These are phyloP conservation scores for Oidiodendron maius DNA, from an alignment of 495 filamentous ascomycete genomes.

Conservation along the genomic window DNA sequence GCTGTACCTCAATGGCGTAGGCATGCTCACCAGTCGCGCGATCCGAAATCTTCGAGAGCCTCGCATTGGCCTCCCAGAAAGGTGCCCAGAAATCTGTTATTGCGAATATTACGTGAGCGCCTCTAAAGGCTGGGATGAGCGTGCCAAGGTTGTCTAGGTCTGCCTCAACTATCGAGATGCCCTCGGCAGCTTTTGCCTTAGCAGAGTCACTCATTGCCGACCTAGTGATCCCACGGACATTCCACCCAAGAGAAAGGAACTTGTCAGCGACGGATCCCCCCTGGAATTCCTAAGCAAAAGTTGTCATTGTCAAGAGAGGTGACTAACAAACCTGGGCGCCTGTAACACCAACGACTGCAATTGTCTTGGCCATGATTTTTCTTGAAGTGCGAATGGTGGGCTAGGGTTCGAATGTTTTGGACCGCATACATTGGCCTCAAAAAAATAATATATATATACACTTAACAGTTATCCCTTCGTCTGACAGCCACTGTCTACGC, in stretches of 20 bases:
- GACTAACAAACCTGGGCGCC: conserved; percentile 14
- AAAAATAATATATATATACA: too few relatives aligned
- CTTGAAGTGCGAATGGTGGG: too few relatives aligned
- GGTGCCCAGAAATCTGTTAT: conserved; percentile 48
- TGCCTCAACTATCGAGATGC: conserved; percentile 42
- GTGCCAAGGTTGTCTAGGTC: conserved; percentile 38
- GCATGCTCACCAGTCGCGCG: conserved; percentile 13
- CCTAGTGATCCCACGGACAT: conserved; percentile 40
- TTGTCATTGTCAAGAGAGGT: neutral
- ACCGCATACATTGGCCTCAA: too few relatives aligned
- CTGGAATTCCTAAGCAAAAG: conserved; percentile 1
- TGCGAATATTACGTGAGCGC: conserved; percentile 45
- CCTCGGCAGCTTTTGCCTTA: conserved; percentile 29
- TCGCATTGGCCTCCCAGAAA: conserved; percentile 19
- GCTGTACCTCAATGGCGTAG: conserved; percentile 1
- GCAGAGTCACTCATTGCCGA: conserved; percentile 30
- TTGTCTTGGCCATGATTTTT: conserved; percentile 14
- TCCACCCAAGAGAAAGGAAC: conserved; percentile 33
- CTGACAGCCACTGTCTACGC: too few relatives aligned
- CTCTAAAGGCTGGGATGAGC: conserved; percentile 38
- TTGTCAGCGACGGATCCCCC: conserved; percentile 38
- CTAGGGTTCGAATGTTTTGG: too few relatives aligned
- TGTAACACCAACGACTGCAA: conserved; percentile 15
- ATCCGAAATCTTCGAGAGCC: conserved; percentile 10
- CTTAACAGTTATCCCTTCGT: too few relatives aligned